Evolutionary conservation across 176 grass and related monocot genomes (phyloP), one percentile per base, ranked within the genome.

Genomic region (Phoenix dactylifera): DNA sequence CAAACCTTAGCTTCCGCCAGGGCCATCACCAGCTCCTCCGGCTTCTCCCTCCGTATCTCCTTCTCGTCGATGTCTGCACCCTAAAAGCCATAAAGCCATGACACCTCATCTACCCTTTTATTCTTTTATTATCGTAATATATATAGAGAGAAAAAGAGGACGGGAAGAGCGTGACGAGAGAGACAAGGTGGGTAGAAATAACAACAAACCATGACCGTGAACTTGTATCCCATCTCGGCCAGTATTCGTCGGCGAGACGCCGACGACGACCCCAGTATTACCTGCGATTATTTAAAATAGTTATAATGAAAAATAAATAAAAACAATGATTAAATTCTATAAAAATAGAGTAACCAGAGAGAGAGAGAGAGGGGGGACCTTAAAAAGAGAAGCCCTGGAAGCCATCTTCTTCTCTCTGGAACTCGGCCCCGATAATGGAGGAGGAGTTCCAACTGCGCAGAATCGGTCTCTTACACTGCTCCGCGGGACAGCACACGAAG

Each of bases 21-120:
- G 20, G 69, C 79, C 68, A 76, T 81, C 52, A 95, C 90, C 15
- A 95, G 63, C 26, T 89, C 82, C 51, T 89, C 82, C 1, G 86
- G 79, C 20, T 81, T 70, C 56, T 89, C 79, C 77, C 28, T 86
- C 55, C 82, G 72, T 20, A 95, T 89, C 52, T 59, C 74, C 65
- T 64, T 95, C 86, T 95, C 90, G 14, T 95, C 82, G 44, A 95
- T 86, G 22, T 89, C 86, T 15, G 90, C 79, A 60, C 58, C 76
- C 86, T 95, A 64, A 50, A 65, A 51, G 55, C n/a, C 15, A 18
- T 44, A 14, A 44, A 44, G 14, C 35, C 35, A 44, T 9, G 10
- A 2, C 35, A 44, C 12, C 6, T 44, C 10, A 44, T 14, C 9
- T 12, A 12, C 35, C 29, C 35, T 44, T 44, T 9, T 3, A 6